phyloP scores from a whole-genome alignment of 1,284 basidiomycete species.

The Takashimella tepidaria region DNA sequence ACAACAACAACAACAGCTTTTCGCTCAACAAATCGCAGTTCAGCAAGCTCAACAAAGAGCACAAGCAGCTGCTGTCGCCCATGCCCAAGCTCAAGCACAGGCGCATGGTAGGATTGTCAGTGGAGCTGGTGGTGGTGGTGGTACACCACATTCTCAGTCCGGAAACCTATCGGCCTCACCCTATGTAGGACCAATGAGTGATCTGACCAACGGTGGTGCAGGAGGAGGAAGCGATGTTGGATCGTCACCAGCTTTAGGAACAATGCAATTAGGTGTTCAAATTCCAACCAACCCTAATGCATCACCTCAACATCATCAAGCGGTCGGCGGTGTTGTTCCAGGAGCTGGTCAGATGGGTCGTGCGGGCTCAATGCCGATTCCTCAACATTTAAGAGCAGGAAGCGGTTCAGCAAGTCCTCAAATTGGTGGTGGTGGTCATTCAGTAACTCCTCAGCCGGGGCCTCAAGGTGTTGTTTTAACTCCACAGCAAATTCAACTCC shows the following conservation, averaged over 20 bases:
- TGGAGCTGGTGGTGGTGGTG: no score
- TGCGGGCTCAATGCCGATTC: slow-evolving; percentile 15
- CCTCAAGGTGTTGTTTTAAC: not conserved
- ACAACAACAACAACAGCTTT: slow-evolving; percentile 17
- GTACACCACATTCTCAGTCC: slow-evolving; percentile 27
- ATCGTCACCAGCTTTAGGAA: not conserved
- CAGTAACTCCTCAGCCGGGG: not conserved
- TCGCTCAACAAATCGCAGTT: slow-evolving; percentile 11
- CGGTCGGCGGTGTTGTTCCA: no score
- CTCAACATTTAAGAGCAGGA: slow-evolving; percentile 17
- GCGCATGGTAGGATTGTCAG: slow-evolving; percentile 7
- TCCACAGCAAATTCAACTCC: slow-evolving; percentile 3
- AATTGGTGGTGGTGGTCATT: slow-evolving; percentile 4
- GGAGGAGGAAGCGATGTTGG: slow-evolving; percentile 1
- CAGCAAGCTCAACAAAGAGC: slow-evolving; percentile 21
- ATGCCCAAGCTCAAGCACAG: slow-evolving; percentile 7
- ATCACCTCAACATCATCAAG: slow-evolving; percentile 10
- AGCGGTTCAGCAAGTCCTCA: slow-evolving; percentile 1
- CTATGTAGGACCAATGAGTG: slow-evolving; percentile 12
- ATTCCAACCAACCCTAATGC: not conserved
- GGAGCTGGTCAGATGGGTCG: slow-evolving; percentile 14
- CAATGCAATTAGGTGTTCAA: not conserved
- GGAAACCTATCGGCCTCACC: slow-evolving; percentile 23
- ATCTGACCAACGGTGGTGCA: slow-evolving; percentile 25
- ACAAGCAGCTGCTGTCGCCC: slow-evolving; percentile 10